Evolutionary conservation across 129 eudicot genomes (phyloP), one percentile per base, ranked within the genome.

Genomic region (Artemisia argyi): DNA sequence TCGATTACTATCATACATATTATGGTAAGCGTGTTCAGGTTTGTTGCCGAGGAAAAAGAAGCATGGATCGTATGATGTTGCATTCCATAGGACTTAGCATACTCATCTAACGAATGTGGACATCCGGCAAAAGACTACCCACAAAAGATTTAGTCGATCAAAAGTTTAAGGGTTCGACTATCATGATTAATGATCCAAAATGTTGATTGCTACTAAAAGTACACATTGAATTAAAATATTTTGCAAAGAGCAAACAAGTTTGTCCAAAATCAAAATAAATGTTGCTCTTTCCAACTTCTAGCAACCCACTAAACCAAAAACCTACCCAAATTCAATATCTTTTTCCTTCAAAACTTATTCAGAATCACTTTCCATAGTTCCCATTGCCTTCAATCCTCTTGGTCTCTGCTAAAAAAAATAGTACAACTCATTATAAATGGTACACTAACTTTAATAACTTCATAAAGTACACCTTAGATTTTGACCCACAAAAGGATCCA

Each of bases 331-430:
- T 78, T 63, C 61, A 47, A 12, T 22, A 54, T 35, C 15, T 66
- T 59, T 28, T 28, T 46, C 48, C 65, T 5, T 56, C 47, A 69
- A 73, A 64, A 44, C 66, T 84, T 81, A 87, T 69, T 88, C 96
- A 19, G 96, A 88, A 72, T 88, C 96, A 66, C 87, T 85, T 58
- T 88, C 96, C 83, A 88, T 79, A 73, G 78, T 83, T 61, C 96
- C 96, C 96, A 88, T 85, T 15, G 88, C 96, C 79, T 88, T 88
- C 82, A 88, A 77, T 73, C 96, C 96, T 77, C 91, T 88, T 0
- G 96, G 96, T 76, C 85, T 88, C 96, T 88, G 89, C 73, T 68
- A 68, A 68, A 49, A 68, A 59, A 28, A 61, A 19, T 63, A 63
- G 68, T 63, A 71, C 61, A 77, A 61, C 76, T 61, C 10, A 48